Conservation (phyloP, 2,329 filamentous ascomycete species). For the Xylariales sp. region DNA sequence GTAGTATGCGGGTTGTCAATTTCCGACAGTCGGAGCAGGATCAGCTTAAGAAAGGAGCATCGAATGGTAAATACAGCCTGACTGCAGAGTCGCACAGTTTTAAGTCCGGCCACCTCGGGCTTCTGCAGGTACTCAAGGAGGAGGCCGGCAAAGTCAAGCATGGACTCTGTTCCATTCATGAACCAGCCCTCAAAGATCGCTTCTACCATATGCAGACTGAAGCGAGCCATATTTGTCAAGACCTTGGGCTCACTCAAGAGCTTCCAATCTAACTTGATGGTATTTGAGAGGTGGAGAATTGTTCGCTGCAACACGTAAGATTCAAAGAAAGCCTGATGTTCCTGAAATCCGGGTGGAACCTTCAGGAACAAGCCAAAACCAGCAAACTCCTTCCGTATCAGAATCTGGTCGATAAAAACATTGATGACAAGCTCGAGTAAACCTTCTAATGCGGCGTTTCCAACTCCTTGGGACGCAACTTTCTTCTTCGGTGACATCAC, state of each 20-base stretch:
- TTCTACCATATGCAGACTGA: conserved; percentile 78
- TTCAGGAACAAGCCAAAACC: conserved; percentile 84
- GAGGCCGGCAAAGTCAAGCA: conserved; percentile 82
- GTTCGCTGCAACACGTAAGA: conserved; percentile 79
- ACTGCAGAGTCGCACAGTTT: conserved; percentile 86
- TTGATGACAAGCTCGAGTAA: conserved; percentile 73
- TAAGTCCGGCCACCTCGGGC: conserved; percentile 74
- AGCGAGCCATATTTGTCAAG: conserved; percentile 79
- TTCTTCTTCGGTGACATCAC: conserved; percentile 56
- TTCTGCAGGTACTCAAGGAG: conserved; percentile 85
- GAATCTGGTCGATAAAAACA: conserved; percentile 81
- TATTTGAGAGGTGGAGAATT: conserved; percentile 64
- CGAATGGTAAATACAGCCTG: conserved; percentile 76
- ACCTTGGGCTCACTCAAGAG: conserved; percentile 76
- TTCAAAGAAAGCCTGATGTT: conserved; percentile 93
- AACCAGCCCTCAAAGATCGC: conserved; percentile 97
- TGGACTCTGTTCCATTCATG: conserved; percentile 75
- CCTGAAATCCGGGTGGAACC: conserved; percentile 86
- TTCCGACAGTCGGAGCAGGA: conserved; percentile 79
- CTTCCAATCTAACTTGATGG: conserved; percentile 67
- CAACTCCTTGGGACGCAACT: conserved; percentile 46
- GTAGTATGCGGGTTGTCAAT: conserved; percentile 62
- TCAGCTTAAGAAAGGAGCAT: conserved; percentile 70
- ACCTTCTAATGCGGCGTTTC: conserved; percentile 69
- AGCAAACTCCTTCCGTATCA: conserved; percentile 83